These are phyloP conservation scores for Botrytis fabae DNA, from an alignment of 2,329 filamentous ascomycete genomes.

Conservation along the genomic window DNA sequence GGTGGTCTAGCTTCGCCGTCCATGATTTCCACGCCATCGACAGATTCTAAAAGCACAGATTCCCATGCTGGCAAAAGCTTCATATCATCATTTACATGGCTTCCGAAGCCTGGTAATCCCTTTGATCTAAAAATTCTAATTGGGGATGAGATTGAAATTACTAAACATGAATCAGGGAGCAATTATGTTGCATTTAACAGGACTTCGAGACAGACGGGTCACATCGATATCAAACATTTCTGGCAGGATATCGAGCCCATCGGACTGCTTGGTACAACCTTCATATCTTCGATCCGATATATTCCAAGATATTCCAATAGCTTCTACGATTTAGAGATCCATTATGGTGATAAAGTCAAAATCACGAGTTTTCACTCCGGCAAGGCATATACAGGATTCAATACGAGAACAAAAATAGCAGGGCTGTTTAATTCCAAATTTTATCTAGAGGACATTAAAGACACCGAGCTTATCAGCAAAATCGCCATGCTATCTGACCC, in stretches of 20 bases:
- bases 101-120: background rate
- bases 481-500: background rate
- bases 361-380: background rate
- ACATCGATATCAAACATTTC: background rate
- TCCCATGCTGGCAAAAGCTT: background rate
- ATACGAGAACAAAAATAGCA: background rate
- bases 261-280: background rate
- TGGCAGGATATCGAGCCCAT: background rate
- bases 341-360: background rate
- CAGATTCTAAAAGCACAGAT: background rate
- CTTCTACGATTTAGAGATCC: background rate
- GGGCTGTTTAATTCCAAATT: background rate
- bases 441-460: background rate
- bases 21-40: background rate
- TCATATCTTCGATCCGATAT: background rate
- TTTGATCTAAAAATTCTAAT: background rate
- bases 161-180: background rate
- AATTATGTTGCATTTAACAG: background rate
- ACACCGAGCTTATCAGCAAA: background rate
- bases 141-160: background rate
- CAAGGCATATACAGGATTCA: background rate
- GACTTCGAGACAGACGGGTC: background rate
- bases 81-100: background rate
- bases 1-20: background rate
- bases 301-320: background rate